Evolutionary conservation across 768 basidiomycete genomes (phyloP).

Genomic region (Phanerochaete carnosa): DNA sequence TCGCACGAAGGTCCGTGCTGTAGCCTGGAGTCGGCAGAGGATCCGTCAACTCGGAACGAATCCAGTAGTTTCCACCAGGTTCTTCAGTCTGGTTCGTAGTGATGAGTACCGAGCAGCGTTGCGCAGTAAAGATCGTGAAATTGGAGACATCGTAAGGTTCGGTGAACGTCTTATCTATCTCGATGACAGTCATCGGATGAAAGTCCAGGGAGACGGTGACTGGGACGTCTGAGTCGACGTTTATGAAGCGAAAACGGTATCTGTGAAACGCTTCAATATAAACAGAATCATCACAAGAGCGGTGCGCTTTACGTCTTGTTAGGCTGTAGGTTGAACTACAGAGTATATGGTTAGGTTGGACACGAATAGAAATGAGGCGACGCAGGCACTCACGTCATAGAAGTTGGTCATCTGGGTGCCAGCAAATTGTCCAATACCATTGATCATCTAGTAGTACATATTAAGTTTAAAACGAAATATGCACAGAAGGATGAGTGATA

Average conservation of each 20-base stretch:
- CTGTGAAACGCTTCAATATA: conserved; percentile 27
- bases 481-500: background rate
- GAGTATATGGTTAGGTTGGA: conserved; percentile 19
- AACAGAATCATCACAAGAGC: conserved; percentile 16
- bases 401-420: too few relatives aligned
- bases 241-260: conserved; percentile 48
- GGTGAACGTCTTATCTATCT: conserved; percentile 45
- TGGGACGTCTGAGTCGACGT: conserved; percentile 44
- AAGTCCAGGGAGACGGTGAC: conserved; percentile 43
- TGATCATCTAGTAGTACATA: conserved; percentile 24
- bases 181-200: conserved; percentile 44
- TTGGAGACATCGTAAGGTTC: conserved; percentile 35
- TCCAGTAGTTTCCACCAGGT: too few relatives aligned
- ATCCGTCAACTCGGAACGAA: too few relatives aligned
- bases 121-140: conserved; percentile 41
- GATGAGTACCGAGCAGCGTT: conserved; percentile 47
- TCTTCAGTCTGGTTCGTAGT: too few relatives aligned
- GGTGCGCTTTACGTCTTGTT: too few relatives aligned
- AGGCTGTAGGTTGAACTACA: conserved; percentile 29
- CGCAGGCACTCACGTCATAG: conserved; percentile 20
- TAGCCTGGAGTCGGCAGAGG: too few relatives aligned
- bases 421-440: conserved; percentile 35
- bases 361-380: background rate
- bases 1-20: background rate
- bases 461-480: too few relatives aligned